A percentile compares a stretch with the other conserved stretches of the same genome.
These are phyloP conservation scores for Phytophthora hybrid DNA, from an alignment of 352 stramenopile species.

Conservation along the genomic window DNA sequence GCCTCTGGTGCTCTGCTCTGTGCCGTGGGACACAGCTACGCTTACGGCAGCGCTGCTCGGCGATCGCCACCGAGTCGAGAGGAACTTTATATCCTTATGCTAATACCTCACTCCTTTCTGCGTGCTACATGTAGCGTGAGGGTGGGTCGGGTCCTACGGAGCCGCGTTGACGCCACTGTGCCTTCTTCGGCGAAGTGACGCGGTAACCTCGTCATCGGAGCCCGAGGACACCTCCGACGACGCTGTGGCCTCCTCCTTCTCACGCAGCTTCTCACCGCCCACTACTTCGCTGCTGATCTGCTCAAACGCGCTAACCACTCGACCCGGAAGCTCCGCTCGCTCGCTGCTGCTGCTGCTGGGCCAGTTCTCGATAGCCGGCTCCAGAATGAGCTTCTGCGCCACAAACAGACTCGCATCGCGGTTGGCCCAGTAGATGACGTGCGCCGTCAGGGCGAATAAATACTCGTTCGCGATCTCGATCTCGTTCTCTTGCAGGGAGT, in stretches of 20 bases:
- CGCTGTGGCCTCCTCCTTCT: slow-evolving; percentile 48
- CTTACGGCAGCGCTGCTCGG: background rate
- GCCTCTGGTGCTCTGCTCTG: no score
- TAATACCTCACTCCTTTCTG: slow-evolving; percentile 6
- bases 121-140: background rate
- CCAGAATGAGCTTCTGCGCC: slow-evolving; percentile 87
- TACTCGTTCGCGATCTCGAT: slow-evolving; percentile 96
- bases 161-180: background rate
- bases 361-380: slow-evolving; percentile 56
- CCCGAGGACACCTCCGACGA: slow-evolving; percentile 50
- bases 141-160: background rate
- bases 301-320: background rate
- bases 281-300: slow-evolving; percentile 17
- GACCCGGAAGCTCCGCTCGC: background rate
- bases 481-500: slow-evolving; percentile 94
- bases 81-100: background rate
- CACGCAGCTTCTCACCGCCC: slow-evolving; percentile 24
- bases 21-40: background rate
- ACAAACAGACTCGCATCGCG: slow-evolving; percentile 93
- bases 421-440: slow-evolving; percentile 94
- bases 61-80: background rate
- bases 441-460: slow-evolving; percentile 91
- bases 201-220: slow-evolving; percentile 33
- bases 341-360: background rate
- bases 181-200: slow-evolving; percentile 25